Conservation (phyloP, 2,329 filamentous ascomycete species). For the Sporothrix globosa region DNA sequence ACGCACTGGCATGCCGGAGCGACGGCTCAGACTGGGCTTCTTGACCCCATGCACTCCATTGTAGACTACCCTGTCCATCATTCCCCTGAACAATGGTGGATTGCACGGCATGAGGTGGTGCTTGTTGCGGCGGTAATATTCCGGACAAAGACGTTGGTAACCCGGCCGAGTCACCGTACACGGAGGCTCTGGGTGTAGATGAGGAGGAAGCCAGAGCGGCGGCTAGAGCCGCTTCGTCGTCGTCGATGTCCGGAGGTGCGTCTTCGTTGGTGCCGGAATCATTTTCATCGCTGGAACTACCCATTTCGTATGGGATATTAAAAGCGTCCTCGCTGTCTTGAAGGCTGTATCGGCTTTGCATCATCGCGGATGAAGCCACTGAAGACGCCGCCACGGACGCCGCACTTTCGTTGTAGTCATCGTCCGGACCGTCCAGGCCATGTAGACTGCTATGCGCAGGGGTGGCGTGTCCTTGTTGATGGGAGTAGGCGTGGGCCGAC, state of each 20-base stretch:
- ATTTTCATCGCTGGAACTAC: conserved; percentile 45
- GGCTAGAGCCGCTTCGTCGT: background rate
- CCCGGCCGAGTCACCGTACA: conserved; percentile 41
- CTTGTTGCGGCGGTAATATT: background rate
- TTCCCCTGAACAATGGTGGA: conserved; percentile 40
- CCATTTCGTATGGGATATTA: conserved; percentile 59
- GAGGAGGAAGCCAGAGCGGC: conserved; percentile 42
- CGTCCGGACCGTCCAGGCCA: conserved; percentile 4
- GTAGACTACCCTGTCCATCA: conserved; percentile 37
- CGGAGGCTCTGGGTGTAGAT: conserved; percentile 60
- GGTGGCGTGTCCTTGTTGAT: background rate
- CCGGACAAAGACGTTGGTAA: background rate
- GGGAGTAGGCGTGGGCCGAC: background rate
- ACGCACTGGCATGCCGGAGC: conserved; percentile 36
- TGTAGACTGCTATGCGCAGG: background rate
- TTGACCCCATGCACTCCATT: conserved; percentile 43
- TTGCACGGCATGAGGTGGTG: conserved; percentile 38
- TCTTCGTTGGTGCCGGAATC: conserved; percentile 37
- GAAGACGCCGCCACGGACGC: conserved; percentile 43
- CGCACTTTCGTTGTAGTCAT: conserved; percentile 33
- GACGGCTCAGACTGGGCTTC: conserved; percentile 47
- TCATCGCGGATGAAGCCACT: conserved; percentile 43
- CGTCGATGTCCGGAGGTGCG: background rate
- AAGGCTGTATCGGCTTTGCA: conserved; percentile 44
- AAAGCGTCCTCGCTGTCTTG: conserved; percentile 61